Evolutionary conservation across 2,329 filamentous ascomycete genomes (phyloP), one percentile per base, ranked within the genome.

Genomic region (Colletotrichum sp.): DNA sequence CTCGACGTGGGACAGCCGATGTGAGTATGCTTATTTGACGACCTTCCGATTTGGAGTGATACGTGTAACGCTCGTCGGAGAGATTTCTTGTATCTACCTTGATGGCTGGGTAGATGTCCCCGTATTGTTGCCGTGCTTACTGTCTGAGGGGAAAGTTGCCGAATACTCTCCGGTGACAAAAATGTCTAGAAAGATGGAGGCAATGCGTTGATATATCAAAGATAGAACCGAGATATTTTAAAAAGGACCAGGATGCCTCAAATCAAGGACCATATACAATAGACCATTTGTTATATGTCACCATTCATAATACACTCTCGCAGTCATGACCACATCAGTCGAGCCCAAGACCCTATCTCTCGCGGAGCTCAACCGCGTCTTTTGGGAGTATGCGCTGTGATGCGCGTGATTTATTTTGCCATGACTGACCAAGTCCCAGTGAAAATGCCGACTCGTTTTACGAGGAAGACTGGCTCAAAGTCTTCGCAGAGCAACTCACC

Each of bases 381-480:
- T 78, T 26, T 78, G 72, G 74, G 67, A 78, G 77, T 77, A 43
- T 15, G 74, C 59, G 15, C 24, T 34, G 9, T n/a, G 13, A 13
- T 12, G 7, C 12, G 4, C 3, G 2, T 12, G 7, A 13, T 43
- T 4, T 8, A 18, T 12, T 10, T 28, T 7, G 15, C 7, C n/a
- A n/a, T 52, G n/a, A 13, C 8, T 72, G 2, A 28, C 52, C 6
- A 16, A 5, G 4, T 4, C 4, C n/a, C 21, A 78, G 78, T 30
- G 39, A 67, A 18, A 72, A 77, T 15, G 78, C 75, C 16, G 61
- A 72, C 34, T 43, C 67, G 4, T 64, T 77, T 24, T 68, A 68
- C 28, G 68, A 72, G 24, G 67, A 78, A 43, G 71, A 78, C 59
- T 79, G 77, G 77, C 63, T 78, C 52, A 77, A 78, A 57, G 52